Percentiles rank a stretch among this genome's conserved stretches.
These are phyloP conservation scores for Solanum piurae DNA, from an alignment of 257 asterid genomes.

Conservation along the genomic window DNA sequence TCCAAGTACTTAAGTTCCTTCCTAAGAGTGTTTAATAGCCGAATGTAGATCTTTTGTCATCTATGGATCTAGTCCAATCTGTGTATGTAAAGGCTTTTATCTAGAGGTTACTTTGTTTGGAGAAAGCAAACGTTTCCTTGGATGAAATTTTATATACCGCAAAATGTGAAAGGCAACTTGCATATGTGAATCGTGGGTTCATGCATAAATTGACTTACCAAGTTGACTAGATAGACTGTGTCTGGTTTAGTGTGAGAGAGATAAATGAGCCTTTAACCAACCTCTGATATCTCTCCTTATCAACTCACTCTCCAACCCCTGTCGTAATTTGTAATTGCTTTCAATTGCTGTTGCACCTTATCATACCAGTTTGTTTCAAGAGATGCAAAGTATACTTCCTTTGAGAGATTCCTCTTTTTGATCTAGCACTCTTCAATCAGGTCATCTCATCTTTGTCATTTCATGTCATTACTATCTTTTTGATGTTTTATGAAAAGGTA, in stretches of 20 bases:
- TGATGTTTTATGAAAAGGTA: not conserved
- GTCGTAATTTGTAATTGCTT: not conserved
- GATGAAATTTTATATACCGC: not conserved
- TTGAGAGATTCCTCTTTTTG: not conserved
- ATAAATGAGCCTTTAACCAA: not conserved
- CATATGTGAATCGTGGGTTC: not conserved
- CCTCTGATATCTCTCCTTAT: not conserved
- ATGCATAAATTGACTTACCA: not conserved
- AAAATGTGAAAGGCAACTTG: not conserved
- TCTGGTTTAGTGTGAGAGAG: not conserved
- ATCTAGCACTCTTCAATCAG: not conserved
- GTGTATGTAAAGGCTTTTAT: not conserved
- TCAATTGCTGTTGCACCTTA: not conserved
- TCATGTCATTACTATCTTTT: not conserved
- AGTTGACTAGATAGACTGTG: not conserved
- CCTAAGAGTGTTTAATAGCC: not conserved
- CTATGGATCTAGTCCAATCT: not conserved
- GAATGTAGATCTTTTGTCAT: not conserved
- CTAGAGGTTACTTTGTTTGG: not conserved
- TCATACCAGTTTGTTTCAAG: not conserved
- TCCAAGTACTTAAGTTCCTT: not conserved
- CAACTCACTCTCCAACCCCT: not conserved
- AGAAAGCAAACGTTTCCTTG: not conserved
- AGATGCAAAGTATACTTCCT: not conserved
- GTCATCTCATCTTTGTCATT: not conserved